Conservation (phyloP, 805 yeast genomes). For the Starmerella apis region DNA sequence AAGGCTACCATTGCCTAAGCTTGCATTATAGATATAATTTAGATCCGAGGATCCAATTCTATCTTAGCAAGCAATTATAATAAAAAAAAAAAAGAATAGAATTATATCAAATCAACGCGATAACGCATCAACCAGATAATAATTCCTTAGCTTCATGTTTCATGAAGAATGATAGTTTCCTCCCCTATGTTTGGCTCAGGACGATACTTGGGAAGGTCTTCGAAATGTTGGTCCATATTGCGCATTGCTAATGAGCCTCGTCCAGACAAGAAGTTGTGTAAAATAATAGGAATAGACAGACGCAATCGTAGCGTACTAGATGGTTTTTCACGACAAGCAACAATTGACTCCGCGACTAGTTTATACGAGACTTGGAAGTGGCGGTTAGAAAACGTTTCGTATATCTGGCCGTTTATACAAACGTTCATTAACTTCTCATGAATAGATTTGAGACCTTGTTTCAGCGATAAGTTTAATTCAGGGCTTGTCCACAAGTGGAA, state of each 20-base stretch:
- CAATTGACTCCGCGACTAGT: conserved; percentile 11
- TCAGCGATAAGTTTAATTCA: conserved; percentile 7
- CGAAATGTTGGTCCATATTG: neutral
- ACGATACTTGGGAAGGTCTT: conserved; percentile 11
- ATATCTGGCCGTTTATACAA: conserved; percentile 9
- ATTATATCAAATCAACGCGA: too few species aligned
- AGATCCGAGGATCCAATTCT: too few species aligned
- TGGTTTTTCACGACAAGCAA: conserved; percentile 17
- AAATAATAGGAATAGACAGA: conserved; percentile 8
- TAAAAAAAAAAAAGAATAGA: too few species aligned
- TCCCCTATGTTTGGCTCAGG: conserved; percentile 11
- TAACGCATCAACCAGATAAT: neutral
- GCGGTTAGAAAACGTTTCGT: conserved; percentile 14
- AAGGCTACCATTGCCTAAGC: too few species aligned
- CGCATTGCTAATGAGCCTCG: neutral
- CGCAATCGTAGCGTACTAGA: conserved; percentile 9
- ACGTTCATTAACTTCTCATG: conserved; percentile 10
- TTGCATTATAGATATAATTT: too few species aligned
- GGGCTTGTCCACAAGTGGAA: neutral
- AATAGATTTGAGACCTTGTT: conserved; percentile 12
- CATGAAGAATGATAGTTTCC: neutral
- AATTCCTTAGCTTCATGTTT: neutral
- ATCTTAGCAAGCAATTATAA: too few species aligned
- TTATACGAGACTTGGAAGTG: conserved; percentile 20
- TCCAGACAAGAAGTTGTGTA: conserved; percentile 10